phyloP scores from a whole-genome alignment of 345 rosid genomes.

The Lepidium africanum region DNA sequence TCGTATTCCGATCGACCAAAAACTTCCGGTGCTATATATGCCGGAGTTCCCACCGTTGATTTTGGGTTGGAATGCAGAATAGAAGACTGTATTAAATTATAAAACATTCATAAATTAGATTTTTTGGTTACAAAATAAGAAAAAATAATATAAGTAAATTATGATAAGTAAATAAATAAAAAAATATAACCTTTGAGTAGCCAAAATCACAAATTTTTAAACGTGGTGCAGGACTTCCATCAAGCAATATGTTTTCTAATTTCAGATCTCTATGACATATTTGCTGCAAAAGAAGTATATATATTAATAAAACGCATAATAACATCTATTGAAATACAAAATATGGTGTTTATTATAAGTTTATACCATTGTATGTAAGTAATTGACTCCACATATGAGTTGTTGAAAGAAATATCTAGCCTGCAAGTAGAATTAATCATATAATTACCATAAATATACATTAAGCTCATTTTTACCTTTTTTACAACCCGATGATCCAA shows the following conservation, averaged over 20 bases:
- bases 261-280: conserved; percentile 91
- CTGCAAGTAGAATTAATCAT: conserved; percentile 24
- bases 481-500: no score
- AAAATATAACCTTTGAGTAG: conserved; percentile 67
- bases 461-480: no score
- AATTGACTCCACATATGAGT: conserved; percentile 59
- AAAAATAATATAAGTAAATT: neutral
- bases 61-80: conserved; percentile 89
- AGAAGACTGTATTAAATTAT: conserved; percentile 46
- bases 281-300: conserved; percentile 47
- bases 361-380: conserved; percentile 68
- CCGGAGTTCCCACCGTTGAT: conserved; percentile 99
- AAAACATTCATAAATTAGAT: neutral
- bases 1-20: conserved; percentile 70
- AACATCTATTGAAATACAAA: neutral
- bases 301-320: neutral
- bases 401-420: conserved; percentile 79
- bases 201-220: conserved; percentile 96
- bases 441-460: neutral
- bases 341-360: neutral
- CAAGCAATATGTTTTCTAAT: conserved; percentile 77
- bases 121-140: neutral
- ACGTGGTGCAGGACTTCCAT: conserved; percentile 92
- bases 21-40: conserved; percentile 98
- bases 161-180: no score